Conservation (phyloP, 225 moss, liverwort and hornwort genomes). For the Bryum argenteum region DNA sequence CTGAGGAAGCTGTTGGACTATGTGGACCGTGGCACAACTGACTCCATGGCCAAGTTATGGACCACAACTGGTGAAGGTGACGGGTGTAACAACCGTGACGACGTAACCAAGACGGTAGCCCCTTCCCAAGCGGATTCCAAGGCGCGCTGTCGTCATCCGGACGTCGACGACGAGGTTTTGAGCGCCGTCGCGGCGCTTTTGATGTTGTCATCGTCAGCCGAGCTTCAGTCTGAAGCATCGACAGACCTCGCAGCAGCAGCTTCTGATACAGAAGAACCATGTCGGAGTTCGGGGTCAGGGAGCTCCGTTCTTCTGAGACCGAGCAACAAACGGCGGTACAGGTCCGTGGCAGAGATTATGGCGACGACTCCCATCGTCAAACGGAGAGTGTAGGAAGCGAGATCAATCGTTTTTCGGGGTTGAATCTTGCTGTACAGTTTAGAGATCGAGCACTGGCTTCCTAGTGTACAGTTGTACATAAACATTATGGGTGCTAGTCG, state of each 20-base stretch:
- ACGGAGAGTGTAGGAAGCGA: slow-evolving; percentile 12
- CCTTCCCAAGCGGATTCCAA: slow-evolving; percentile 8
- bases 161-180: slow-evolving; percentile 25
- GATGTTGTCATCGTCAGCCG: slow-evolving; percentile 18
- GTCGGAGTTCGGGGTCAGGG: slow-evolving; percentile 36
- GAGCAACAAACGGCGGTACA: slow-evolving; percentile 41
- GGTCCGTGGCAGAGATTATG: slow-evolving; percentile 43
- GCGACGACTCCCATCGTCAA: slow-evolving; percentile 15
- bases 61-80: slow-evolving; percentile 20
- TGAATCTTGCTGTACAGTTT: slow-evolving; percentile 42
- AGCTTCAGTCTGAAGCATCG: slow-evolving; percentile 2
- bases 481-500: neutral
- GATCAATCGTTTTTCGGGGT: neutral
- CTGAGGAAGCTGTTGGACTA: slow-evolving; percentile 43
- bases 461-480: slow-evolving; percentile 37
- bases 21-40: slow-evolving; percentile 22
- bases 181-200: slow-evolving; percentile 30
- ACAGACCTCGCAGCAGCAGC: neutral
- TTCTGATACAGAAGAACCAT: slow-evolving; percentile 23
- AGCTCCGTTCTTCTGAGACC: slow-evolving; percentile 48
- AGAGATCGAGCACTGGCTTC: slow-evolving; percentile 11
- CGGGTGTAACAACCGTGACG: slow-evolving; percentile 24
- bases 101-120: slow-evolving; percentile 28
- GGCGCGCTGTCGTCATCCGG: slow-evolving; percentile 13
- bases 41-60: slow-evolving; percentile 30